Conservation (phyloP, 2,329 filamentous ascomycete genomes). For the Pestalotiopsis sp. region DNA sequence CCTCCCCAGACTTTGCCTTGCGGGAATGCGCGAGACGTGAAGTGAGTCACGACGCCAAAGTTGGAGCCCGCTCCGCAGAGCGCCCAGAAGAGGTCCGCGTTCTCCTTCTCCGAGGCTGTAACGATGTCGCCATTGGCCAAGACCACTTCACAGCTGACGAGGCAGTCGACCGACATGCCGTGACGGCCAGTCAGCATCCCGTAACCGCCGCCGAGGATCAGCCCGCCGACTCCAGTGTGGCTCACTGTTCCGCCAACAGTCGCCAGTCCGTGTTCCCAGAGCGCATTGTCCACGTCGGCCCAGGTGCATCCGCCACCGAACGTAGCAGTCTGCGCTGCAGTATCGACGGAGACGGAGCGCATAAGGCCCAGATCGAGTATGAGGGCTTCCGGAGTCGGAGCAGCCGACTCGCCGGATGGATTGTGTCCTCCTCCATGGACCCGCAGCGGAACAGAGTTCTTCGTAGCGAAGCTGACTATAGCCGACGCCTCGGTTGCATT, state of each 20-base stretch:
- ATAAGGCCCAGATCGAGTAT: slow-evolving; percentile 58
- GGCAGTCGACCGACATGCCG: slow-evolving; percentile 50
- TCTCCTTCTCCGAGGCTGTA: slow-evolving; percentile 42
- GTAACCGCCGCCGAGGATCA: slow-evolving; percentile 61
- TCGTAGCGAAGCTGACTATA: slow-evolving; percentile 45
- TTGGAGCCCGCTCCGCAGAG: slow-evolving; percentile 42
- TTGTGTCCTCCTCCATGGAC: slow-evolving; percentile 60
- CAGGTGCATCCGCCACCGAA: slow-evolving; percentile 56
- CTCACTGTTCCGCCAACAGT: slow-evolving; percentile 65
- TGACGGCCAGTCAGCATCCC: slow-evolving; percentile 56
- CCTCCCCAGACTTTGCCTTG: slow-evolving; percentile 36
- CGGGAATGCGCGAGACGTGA: slow-evolving; percentile 34
- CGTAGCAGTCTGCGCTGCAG: slow-evolving; percentile 43
- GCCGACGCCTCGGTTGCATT: slow-evolving; percentile 41
- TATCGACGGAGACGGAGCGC: slow-evolving; percentile 50
- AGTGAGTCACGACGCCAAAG: slow-evolving; percentile 44
- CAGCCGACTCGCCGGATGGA: slow-evolving; percentile 52
- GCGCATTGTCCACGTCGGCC: slow-evolving; percentile 56
- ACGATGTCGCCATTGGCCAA: slow-evolving; percentile 39
- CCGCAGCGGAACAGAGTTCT: slow-evolving; percentile 49
- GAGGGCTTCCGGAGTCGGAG: slow-evolving; percentile 47
- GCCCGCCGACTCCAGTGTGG: slow-evolving; percentile 63
- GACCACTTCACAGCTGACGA: slow-evolving; percentile 41
- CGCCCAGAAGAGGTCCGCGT: slow-evolving; percentile 45
- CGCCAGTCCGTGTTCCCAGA: slow-evolving; percentile 53